Base-by-base conservation (phyloP, 345 rosid species). In the Ailanthus altissimus region DNA sequence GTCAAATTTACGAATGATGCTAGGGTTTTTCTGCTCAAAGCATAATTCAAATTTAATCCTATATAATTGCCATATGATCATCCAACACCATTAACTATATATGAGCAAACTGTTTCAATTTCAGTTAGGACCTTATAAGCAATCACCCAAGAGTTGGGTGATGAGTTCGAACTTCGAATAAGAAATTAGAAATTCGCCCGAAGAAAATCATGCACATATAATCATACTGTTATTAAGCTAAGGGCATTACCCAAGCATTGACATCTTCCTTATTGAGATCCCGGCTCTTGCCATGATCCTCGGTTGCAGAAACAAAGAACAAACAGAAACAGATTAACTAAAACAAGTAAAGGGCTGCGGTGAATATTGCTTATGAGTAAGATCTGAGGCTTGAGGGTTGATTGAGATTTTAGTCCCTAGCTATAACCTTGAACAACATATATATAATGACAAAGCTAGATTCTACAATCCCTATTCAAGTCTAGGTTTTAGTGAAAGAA, bases 251-350 rank as follows among this genome's bases (percentile, higher is more conserved):
- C 81, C 70, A 11, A 59, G 70, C 1, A 70, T 36, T 5, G 79
- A 12, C 70, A 50, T 45, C 21, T 12, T 75, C 12, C 74, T 47
- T 23, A 13, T 70, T 20, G 57, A 38, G 32, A 81, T 57, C 25
- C 76, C 76, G 53, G 75, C 45, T 23, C 65, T 82, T 1, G 71
- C 82, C 80, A 68, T 67, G 72, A 23, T 20, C 23, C 3, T 23
- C 6, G 36, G 15, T 16, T 47, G 59, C 57, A 46, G 26, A 60
- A 50, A 50, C 62, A 53, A 18, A 2, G 12, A 53, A 12, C 49
- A 38, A 2, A n/a, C n/a, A n/a, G 23, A 5, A 1, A n/a, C n/a
- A n/a, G 57, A 53, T 5, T 6, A 53, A 53, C 5, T 53, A 8
- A 53, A 15, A 53, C n/a, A 20, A 15, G 5, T 53, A 2, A 18